Base-by-base conservation (phyloP, 2,329 filamentous ascomycete genomes). In the Tolypocladium ophioglossoides region DNA sequence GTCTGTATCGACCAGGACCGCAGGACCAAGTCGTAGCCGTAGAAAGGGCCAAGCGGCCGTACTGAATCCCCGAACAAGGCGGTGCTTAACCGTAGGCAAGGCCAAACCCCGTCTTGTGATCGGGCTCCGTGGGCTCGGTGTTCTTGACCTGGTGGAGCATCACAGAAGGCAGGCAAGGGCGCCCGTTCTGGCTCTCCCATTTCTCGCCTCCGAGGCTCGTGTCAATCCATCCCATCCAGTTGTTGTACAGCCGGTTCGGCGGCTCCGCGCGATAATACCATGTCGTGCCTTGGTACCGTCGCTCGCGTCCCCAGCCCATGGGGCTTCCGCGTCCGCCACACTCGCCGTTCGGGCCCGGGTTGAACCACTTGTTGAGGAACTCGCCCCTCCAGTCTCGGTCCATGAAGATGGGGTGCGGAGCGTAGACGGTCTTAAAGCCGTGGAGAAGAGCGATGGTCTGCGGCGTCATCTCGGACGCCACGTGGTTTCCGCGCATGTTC, bases 391-490 rank as follows among this genome's bases (percentile, higher is more conserved):
- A 91, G 51, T 86, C 79, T 57, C 87, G 81, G 68, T 92, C 87
- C 63, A 90, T 88, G 68, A 84, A 91, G 49, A 91, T 81, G 1
- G 88, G 87, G 68, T 91, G 87, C 12, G 88, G 88, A 12, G 83
- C 86, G 63, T 85, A 89, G 4, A 90, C 85, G 5, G 86, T 83
- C 71, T 92, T 92, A 50, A 91, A 74, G 7, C 89, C 87, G 65
- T 94, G 87, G 58, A 90, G 80, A 20, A 92, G 76, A 0, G 86
- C 83, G 30, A 86, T 80, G 0, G 86, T 86, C 54, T 86, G 84
- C 0, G 87, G 83, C 56, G 84, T 87, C 87, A 92, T 91, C 66
- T 92, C 88, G 0, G 87, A 87, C 55, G 85, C 86, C 62, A 91
- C 83, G 64, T 90, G 86, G 62, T 87, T 86, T 58, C 86, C 85